Evolutionary conservation across 805 yeast genomes (phyloP).

Genomic region (Naumovozyma baii): DNA sequence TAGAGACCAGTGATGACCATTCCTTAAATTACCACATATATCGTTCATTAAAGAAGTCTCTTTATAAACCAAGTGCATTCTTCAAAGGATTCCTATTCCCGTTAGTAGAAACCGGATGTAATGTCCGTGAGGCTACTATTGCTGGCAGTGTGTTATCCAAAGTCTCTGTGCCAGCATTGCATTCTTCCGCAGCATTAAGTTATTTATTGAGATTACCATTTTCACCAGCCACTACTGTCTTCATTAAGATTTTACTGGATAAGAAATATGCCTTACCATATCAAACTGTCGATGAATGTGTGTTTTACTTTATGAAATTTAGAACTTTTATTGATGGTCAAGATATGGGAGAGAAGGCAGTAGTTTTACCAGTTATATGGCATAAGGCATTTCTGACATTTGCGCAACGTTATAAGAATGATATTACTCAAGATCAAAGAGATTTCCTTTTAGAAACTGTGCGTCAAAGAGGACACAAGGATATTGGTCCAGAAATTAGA

Average conservation of each 20-base stretch:
- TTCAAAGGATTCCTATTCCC: slow-evolving; percentile 95
- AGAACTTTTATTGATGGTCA: slow-evolving; percentile 46
- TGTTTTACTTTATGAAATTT: slow-evolving; percentile 87
- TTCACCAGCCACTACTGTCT: slow-evolving; percentile 80
- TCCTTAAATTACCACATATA: slow-evolving; percentile 85
- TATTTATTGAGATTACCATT: slow-evolving; percentile 76
- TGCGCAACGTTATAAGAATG: slow-evolving; percentile 94
- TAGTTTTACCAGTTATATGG: slow-evolving; percentile 85
- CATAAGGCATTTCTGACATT: slow-evolving; percentile 91
- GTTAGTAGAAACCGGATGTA: slow-evolving; percentile 76
- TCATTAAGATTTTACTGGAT: slow-evolving; percentile 80
- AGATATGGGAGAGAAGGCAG: slow-evolving; percentile 35
- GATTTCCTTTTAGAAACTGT: slow-evolving; percentile 87
- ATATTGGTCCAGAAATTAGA: slow-evolving; percentile 88
- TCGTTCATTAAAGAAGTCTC: slow-evolving; percentile 81
- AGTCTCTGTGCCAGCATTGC: slow-evolving; percentile 87
- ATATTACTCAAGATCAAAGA: slow-evolving; percentile 96
- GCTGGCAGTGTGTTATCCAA: slow-evolving; percentile 86
- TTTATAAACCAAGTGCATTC: slow-evolving; percentile 95
- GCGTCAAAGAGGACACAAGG: slow-evolving; percentile 79
- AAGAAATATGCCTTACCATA: slow-evolving; percentile 95
- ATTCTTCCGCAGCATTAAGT: slow-evolving; percentile 90
- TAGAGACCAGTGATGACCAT: slow-evolving; percentile 66
- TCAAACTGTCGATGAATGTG: slow-evolving; percentile 89
- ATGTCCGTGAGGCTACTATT: slow-evolving; percentile 88